Percentiles rank a stretch among this genome's conserved stretches.
phyloP scores from a whole-genome alignment of 2,329 filamentous ascomycete genomes.

The Colletotrichum falcatum region DNA sequence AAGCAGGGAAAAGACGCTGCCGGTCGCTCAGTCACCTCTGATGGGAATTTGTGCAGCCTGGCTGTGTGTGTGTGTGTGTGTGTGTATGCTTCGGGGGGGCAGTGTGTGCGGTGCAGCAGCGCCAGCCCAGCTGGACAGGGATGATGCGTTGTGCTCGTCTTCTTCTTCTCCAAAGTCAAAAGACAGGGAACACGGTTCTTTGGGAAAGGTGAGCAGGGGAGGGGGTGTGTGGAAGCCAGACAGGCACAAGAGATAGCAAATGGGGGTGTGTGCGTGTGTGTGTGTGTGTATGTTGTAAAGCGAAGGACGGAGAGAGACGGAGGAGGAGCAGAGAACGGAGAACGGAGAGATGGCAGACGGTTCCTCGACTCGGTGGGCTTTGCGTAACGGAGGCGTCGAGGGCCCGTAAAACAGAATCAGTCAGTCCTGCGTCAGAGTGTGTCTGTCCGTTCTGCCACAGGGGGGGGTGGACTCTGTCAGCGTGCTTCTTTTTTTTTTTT shows the following conservation, averaged over 20 bases:
- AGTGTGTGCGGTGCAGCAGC: conserved; percentile 14
- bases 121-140: conserved; percentile 22
- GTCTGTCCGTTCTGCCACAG: not conserved
- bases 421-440: conserved; percentile 8
- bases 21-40: conserved; percentile 33
- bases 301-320: not conserved
- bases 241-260: conserved; percentile 29
- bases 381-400: conserved; percentile 8
- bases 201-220: not conserved
- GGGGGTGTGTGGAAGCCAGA: conserved; percentile 23
- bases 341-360: not conserved
- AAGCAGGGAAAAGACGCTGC: not conserved
- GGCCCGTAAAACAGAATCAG: conserved; percentile 3
- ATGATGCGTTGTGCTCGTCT: conserved; percentile 19
- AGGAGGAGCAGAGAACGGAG: not conserved
- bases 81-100: not conserved
- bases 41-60: conserved; percentile 23
- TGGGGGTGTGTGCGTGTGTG: not conserved
- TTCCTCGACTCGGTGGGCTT: not conserved
- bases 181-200: conserved; percentile 23
- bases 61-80: not conserved
- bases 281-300: no score
- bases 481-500: not conserved
- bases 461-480: not conserved
- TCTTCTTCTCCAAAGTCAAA: conserved; percentile 5